phyloP scores from a whole-genome alignment of 495 filamentous ascomycete genomes.

The Podospora pseudocomata region DNA sequence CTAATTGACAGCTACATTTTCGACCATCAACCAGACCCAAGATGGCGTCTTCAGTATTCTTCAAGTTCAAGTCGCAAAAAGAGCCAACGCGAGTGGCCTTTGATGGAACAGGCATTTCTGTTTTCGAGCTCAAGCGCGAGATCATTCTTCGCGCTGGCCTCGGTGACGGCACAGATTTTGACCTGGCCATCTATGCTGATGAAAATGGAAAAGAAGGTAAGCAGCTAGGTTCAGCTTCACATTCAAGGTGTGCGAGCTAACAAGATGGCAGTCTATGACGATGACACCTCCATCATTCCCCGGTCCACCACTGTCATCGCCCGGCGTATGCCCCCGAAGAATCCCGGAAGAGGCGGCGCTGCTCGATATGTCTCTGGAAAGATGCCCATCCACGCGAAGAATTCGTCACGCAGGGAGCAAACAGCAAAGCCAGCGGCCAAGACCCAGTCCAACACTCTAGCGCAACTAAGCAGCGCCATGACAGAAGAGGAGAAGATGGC shows the following conservation, averaged over 20 bases:
- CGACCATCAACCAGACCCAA: conserved; percentile 30
- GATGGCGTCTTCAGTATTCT: conserved; percentile 98
- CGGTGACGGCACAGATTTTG: conserved; percentile 95
- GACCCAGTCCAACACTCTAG: conserved; percentile 52
- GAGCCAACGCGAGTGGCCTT: conserved; percentile 92
- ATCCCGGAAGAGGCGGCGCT: conserved; percentile 78
- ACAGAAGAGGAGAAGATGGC: conserved; percentile 89
- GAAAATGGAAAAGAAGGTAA: conserved; percentile 83
- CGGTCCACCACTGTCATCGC: conserved; percentile 92
- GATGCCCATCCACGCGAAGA: conserved; percentile 88
- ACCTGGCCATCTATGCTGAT: conserved; percentile 86
- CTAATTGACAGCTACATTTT: conserved; percentile 19
- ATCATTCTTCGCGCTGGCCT: conserved; percentile 91
- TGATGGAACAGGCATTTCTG: conserved; percentile 96
- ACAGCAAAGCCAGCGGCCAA: conserved; percentile 51
- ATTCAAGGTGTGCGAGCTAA: conserved; percentile 20
- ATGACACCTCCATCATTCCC: conserved; percentile 93
- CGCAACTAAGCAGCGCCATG: conserved; percentile 64
- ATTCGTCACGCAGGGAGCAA: conserved; percentile 64
- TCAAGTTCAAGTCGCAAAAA: conserved; percentile 99
- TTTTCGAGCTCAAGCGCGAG: conserved; percentile 97
- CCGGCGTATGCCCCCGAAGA: conserved; percentile 74
- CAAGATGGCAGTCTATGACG: conserved; percentile 72
- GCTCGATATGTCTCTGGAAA: conserved; percentile 96
- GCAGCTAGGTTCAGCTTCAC: conserved; percentile 21